phyloP scores from a whole-genome alignment of 164 flowering plant genomes.

The Echeveria elegans region DNA sequence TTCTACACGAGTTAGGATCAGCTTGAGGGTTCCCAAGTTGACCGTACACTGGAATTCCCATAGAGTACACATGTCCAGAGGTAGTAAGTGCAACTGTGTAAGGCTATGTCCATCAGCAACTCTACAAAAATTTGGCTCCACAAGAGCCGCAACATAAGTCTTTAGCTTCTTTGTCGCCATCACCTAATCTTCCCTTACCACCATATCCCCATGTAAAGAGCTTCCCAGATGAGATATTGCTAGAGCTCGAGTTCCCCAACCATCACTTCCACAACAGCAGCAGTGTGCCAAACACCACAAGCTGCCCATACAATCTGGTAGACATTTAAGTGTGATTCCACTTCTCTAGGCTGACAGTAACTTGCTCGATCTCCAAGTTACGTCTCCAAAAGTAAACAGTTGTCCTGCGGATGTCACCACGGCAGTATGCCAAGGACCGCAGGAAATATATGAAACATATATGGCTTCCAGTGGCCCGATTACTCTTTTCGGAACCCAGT shows the following conservation, averaged over 20 bases:
- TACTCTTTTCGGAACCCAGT: constrained; percentile 91
- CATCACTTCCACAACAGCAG: constrained; percentile 98
- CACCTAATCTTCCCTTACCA: constrained; percentile 92
- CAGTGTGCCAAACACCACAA: constrained; percentile 99
- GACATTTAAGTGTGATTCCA: constrained; percentile 91
- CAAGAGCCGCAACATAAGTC: constrained; percentile 94
- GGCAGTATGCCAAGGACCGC: constrained; percentile 99
- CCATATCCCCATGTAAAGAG: constrained; percentile 99
- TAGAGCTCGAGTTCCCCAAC: constrained; percentile 85
- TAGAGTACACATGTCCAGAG: constrained; percentile 85
- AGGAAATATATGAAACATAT: constrained; percentile 83
- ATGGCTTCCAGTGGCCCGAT: constrained; percentile 94
- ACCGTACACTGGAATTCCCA: constrained; percentile 96
- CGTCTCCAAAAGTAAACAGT: constrained; percentile 95
- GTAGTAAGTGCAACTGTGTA: constrained; percentile 93
- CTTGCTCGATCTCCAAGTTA: constrained; percentile 85
- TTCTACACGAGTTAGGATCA: constrained; percentile 85
- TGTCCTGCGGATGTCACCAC: constrained; percentile 96
- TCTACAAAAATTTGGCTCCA: constrained; percentile 88
- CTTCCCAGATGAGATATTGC: constrained; percentile 91
- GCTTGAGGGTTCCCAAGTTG: constrained; percentile 92
- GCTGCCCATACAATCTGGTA: constrained; percentile 90
- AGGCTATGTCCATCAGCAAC: constrained; percentile 96
- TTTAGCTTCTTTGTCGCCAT: constrained; percentile 85
- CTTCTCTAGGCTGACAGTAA: constrained; percentile 84